Percentiles rank a stretch among this genome's conserved stretches.
phyloP scores from a whole-genome alignment of 805 yeast species.

The Cyberlindnera mrakii region DNA sequence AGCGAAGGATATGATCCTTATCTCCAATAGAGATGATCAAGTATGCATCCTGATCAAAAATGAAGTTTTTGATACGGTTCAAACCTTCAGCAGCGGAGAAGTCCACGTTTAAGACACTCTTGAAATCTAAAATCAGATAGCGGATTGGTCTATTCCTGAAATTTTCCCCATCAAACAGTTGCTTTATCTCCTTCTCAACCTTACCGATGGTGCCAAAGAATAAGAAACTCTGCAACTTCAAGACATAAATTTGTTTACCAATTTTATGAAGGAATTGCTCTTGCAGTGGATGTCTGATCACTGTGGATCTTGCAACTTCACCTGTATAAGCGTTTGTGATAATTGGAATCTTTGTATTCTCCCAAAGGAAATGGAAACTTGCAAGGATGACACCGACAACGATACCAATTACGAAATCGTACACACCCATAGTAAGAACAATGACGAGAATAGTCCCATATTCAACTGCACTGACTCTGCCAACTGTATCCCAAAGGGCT shows the following conservation, averaged over 20 bases:
- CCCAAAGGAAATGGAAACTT: slow-evolving; percentile 90
- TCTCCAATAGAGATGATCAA: slow-evolving; percentile 74
- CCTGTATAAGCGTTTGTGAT: slow-evolving; percentile 82
- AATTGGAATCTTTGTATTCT: slow-evolving; percentile 79
- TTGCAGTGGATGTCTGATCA: slow-evolving; percentile 84
- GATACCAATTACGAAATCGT: slow-evolving; percentile 92
- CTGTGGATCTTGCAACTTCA: slow-evolving; percentile 84
- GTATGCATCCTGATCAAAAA: slow-evolving; percentile 62
- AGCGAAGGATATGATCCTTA: slow-evolving; percentile 59
- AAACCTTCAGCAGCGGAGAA: slow-evolving; percentile 96
- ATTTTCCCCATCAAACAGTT: slow-evolving; percentile 45
- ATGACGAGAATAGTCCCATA: slow-evolving; percentile 79
- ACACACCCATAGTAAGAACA: slow-evolving; percentile 91
- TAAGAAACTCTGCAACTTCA: slow-evolving; percentile 81
- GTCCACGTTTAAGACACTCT: slow-evolving; percentile 74
- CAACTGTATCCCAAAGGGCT: slow-evolving; percentile 79
- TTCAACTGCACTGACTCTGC: slow-evolving; percentile 68
- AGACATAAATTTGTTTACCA: slow-evolving; percentile 84
- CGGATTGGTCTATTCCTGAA: slow-evolving; percentile 52
- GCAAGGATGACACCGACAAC: slow-evolving; percentile 87
- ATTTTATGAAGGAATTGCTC: slow-evolving; percentile 78
- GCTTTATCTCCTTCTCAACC: slow-evolving; percentile 70
- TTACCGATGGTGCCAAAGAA: slow-evolving; percentile 96
- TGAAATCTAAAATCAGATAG: slow-evolving; percentile 79
- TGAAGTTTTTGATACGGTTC: slow-evolving; percentile 73